Evolutionary conservation across 305 asterid genomes (phyloP), one percentile per base, ranked within the genome.

Genomic region (Fraxinus baroniana): DNA sequence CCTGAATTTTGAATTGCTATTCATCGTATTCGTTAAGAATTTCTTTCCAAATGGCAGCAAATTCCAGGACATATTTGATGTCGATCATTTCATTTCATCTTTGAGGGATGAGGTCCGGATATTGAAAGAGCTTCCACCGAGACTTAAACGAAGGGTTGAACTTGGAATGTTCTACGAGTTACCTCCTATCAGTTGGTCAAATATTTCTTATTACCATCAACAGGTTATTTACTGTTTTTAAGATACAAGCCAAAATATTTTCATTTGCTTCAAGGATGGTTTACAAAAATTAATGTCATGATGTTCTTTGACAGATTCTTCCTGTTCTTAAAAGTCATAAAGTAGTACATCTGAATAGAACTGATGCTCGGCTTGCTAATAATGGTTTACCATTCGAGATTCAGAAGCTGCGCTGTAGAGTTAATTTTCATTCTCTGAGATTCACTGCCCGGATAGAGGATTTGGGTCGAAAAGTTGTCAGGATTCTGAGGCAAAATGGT

Each of bases 101-200:
- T 86, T 94, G 90, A 90, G 98, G 86, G 97, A 93, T 82, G 98
- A 94, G 84, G 97, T 94, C 52, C 90, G 97, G 79, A 90, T 94
- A 87, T 85, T 93, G 77, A 93, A 90, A 88, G 91, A 90, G 85
- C 96, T 94, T 75, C 98, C 98, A 4, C 88, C 94, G 13, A 86
- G 94, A 75, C 90, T 94, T 49, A 90, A 91, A 80, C 84, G 78
- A 37, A 93, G 92, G 87, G 96, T 91, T 55, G 92, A 91, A 82
- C 88, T 81, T 0, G 96, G 98, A 87, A 73, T 78, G 79, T 82
- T 90, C 35, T 86, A 92, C 60, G 84, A 91, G 79, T 86, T 92
- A 86, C 90, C 97, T 32, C 98, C 98, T 44, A 85, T 94, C 84
- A 94, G 98, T 87, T 94, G 98, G 98, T 94, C 98, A 2, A 89